phyloP scores from a whole-genome alignment of 2,329 filamentous ascomycete genomes.

The Laburnicola sp. region DNA sequence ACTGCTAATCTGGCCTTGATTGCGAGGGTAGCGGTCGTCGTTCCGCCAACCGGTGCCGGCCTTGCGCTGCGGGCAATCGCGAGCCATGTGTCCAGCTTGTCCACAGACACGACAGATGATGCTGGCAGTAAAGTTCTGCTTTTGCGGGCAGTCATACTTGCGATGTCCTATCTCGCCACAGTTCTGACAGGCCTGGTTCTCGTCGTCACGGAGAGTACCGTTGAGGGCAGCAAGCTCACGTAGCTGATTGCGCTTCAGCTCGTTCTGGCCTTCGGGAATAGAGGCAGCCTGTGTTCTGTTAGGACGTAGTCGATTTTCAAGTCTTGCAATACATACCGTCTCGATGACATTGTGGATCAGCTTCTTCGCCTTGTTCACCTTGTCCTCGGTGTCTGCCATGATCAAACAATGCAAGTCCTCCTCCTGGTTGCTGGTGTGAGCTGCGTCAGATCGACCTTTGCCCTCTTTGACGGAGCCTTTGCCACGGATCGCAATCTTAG shows the following conservation, averaged over 20 bases:
- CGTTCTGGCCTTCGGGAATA: constrained; percentile 97
- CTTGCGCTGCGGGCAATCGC: constrained; percentile 94
- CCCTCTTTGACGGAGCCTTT: constrained; percentile 99
- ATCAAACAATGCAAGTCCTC: constrained; percentile 98
- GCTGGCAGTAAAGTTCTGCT: constrained; percentile 97
- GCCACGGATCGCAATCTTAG: constrained; percentile 98
- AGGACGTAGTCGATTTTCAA: constrained; percentile 19
- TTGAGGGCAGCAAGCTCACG: constrained; percentile 97
- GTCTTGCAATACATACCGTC: constrained; percentile 69
- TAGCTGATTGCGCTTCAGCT: constrained; percentile 97
- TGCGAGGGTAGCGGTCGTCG: constrained; percentile 60
- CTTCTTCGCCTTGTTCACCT: constrained; percentile 99
- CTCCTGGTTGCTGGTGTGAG: constrained; percentile 99
- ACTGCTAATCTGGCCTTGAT: constrained; percentile 68
- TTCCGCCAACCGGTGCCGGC: constrained; percentile 92
- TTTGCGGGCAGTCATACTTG: constrained; percentile 98
- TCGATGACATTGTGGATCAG: constrained; percentile 98
- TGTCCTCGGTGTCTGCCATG: constrained; percentile 99
- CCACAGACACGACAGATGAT: constrained; percentile 99
- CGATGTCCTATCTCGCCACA: constrained; percentile 97
- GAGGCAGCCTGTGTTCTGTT: constrained; percentile 76
- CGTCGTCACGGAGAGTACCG: constrained; percentile 97
- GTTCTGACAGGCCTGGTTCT: constrained; percentile 99
- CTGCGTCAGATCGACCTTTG: constrained; percentile 97
- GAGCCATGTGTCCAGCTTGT: constrained; percentile 96